Evolutionary conservation across 345 rosid species (phyloP).

Genomic region (Melaleuca quinquenervia): DNA sequence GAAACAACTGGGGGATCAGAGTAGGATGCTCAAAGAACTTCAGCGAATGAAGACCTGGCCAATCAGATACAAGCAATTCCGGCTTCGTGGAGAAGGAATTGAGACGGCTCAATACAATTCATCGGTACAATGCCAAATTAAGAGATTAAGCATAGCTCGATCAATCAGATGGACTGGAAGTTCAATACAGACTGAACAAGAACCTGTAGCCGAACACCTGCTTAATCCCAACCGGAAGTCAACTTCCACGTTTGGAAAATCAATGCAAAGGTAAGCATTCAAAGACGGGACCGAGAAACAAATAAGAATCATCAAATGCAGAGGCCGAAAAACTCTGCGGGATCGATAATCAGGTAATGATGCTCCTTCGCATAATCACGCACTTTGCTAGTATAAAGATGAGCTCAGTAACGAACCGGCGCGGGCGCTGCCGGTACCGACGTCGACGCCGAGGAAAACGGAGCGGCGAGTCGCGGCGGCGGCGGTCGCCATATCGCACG

Average conservation of each 20-base stretch:
- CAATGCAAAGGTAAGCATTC: not conserved
- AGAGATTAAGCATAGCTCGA: not conserved
- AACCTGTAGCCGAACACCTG: not conserved
- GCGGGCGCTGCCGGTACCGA: conserved; percentile 96
- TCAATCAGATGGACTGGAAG: not conserved
- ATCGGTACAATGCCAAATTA: not conserved
- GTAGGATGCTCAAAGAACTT: not conserved
- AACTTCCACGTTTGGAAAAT: not conserved
- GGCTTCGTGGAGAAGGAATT: not conserved
- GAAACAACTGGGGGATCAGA: not conserved
- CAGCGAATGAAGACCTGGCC: not conserved
- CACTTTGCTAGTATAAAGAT: not conserved
- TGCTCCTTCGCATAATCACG: not conserved
- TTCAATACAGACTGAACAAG: not conserved
- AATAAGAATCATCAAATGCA: not conserved
- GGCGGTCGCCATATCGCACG: conserved; percentile 41
- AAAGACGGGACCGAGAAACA: too few relatives aligned
- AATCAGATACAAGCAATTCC: not conserved
- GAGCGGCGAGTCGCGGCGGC: conserved; percentile 24
- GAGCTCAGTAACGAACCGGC: conserved; percentile 41
- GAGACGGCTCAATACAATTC: not conserved
- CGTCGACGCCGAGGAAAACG: conserved; percentile 84
- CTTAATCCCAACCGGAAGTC: not conserved
- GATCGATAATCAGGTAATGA: not conserved
- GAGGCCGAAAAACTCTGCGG: not conserved